phyloP scores from a whole-genome alignment of 2,329 filamentous ascomycete species.

The Colletotrichum horii region DNA sequence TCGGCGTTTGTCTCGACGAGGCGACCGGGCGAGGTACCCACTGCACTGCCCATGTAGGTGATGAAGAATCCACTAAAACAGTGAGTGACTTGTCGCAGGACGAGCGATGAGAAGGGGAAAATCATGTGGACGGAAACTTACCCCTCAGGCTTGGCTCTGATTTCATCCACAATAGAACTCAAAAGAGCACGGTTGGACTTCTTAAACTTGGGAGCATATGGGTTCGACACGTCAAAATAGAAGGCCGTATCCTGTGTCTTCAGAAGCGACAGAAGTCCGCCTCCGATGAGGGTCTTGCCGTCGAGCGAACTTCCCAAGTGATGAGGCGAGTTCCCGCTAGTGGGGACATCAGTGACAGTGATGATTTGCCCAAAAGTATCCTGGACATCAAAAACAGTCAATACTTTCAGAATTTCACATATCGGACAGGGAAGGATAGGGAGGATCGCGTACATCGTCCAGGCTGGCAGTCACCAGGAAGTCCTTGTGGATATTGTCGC shows the following conservation, averaged over 20 bases:
- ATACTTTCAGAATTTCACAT: background rate
- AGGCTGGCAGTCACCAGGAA: background rate
- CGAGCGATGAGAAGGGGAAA: background rate
- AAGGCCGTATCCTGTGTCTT: conserved; percentile 67
- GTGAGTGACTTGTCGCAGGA: background rate
- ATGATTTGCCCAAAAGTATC: conserved; percentile 49
- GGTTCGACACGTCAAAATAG: conserved; percentile 65
- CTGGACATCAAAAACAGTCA: background rate
- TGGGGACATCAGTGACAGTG: conserved; percentile 61
- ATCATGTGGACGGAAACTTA: background rate
- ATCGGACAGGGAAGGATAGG: background rate
- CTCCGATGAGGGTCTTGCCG: conserved; percentile 62
- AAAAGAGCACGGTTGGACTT: conserved; percentile 66
- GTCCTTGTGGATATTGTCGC: background rate
- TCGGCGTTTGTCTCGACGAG: conserved; percentile 52
- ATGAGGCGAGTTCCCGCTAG: conserved; percentile 65
- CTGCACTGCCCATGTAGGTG: conserved; percentile 64
- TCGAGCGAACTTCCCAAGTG: conserved; percentile 60
- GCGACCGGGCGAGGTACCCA: conserved; percentile 62
- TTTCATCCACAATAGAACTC: background rate
- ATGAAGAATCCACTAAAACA: background rate
- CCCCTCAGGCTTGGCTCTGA: background rate
- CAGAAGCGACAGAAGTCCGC: conserved; percentile 62
- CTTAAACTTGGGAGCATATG: conserved; percentile 62
- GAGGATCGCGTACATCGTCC: background rate